Conservation (phyloP, 441 rosid species). For the Pelargonium cotyledonis region DNA sequence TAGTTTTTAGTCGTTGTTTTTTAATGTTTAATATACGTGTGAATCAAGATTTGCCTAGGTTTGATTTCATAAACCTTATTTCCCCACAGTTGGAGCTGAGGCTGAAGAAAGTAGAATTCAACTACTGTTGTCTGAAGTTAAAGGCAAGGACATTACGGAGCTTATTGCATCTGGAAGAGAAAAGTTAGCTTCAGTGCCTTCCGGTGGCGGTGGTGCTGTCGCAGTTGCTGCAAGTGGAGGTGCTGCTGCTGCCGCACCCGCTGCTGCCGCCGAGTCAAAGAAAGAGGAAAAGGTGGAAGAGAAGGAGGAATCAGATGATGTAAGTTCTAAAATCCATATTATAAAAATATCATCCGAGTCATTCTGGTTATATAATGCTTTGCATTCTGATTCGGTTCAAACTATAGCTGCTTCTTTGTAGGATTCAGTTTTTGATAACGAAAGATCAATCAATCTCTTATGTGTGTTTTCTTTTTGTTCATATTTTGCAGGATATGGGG, state of each 20-base stretch:
- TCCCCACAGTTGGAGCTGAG: slow-evolving; percentile 60
- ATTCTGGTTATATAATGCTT: background rate
- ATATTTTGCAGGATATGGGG: slow-evolving; percentile 51
- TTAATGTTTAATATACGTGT: background rate
- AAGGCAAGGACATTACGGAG: slow-evolving; percentile 66
- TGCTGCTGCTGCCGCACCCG: slow-evolving; percentile 26
- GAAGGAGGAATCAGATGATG: slow-evolving; percentile 82
- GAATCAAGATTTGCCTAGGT: background rate
- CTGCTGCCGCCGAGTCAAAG: slow-evolving; percentile 59
- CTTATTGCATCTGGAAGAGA: slow-evolving; percentile 69
- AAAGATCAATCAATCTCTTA: background rate
- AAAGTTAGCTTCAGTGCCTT: slow-evolving; percentile 80
- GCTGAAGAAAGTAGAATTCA: slow-evolving; percentile 58
- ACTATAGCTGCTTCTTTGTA: too few species aligned
- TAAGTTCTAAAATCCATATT: slow-evolving; percentile 21
- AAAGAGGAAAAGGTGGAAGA: slow-evolving; percentile 78
- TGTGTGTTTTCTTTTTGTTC: background rate
- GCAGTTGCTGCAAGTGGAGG: slow-evolving; percentile 10
- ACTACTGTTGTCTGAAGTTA: slow-evolving; percentile 50
- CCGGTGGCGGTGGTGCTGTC: slow-evolving; percentile 59
- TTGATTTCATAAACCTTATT: background rate
- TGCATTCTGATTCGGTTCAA: background rate
- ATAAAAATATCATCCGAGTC: too few species aligned
- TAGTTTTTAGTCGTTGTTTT: background rate
- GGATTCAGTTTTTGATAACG: too few species aligned